Evolutionary conservation across 495 filamentous ascomycete species (phyloP), one percentile per base, ranked within the genome.

Genomic region (Aspergillus asperescens): DNA sequence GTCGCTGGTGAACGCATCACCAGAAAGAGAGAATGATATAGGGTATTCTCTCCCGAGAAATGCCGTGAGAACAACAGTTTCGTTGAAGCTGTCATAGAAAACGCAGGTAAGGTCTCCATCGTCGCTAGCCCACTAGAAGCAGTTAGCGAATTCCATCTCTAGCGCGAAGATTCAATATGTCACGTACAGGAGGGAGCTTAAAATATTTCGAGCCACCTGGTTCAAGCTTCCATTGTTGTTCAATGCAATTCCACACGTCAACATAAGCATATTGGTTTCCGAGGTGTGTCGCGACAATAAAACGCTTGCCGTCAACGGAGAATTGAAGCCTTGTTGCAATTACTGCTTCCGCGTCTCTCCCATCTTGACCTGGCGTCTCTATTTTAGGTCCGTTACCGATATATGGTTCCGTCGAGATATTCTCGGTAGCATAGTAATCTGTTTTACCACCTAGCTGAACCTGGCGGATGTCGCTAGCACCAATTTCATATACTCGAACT

Each of bases 11-110:
- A 49, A 50, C 16, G 53, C 28, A 5, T 57, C 40, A 18, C 55
- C 45, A 8, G 55, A 41, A 3, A 56, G 47, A 10, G 56, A 54
- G 23, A 59, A 57, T 16, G 50, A 50, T 1, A 58, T 43, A 0
- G 60, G 62, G 20, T 57, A 65, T 43, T 62, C 62, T 22, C 56
- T 65, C 2, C 35, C 57, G n/a, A 58, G 59, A 32, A 59, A 62
- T 10, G 62, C 59, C 9, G 59, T 60, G 13, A 61, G 46, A 18
- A 64, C 48, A n/a, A 59, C 50, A 7, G 56, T 52, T 16, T 55
- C 54, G 10, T 58, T 57, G 20, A 52, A 41, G 29, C 23, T 57
- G 47, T 64, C 59, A 27, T 64, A 64, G 48, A 59, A 64, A 4
- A 61, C 62, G 12, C 50, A 46, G 5, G 58, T 61, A n/a, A 61